Evolutionary conservation across 352 stramenopile genomes (phyloP), one percentile per base, ranked within the genome.

Genomic region (Pythium diclinum): DNA sequence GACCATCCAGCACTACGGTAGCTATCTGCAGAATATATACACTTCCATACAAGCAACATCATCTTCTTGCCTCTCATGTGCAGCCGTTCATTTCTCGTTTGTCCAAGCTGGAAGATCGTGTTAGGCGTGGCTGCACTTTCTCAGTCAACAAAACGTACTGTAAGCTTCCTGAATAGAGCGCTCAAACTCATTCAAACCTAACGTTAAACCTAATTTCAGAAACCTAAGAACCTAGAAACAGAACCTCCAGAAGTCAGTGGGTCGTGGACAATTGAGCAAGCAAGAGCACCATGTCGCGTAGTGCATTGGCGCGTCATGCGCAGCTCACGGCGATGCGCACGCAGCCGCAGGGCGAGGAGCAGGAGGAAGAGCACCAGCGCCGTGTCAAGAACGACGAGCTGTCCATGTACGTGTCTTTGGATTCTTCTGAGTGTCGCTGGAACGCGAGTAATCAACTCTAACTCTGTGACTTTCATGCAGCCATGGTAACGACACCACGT

Each of bases 401-500:
- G 34, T 47, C 77, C 53, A 80, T 94, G 85, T 94, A 72, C 23
- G 21, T 52, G 55, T 1, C 40, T 7, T 48, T 60, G 9, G 17
- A 8, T n/a, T 59, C 4, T 44, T 11, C 17, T 30, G 8, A 3
- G 14, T 6, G 17, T 30, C n/a, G 2, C 44, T 30, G 4, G 17
- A 51, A 30, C n/a, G 19, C 44, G 44, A 51, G 44, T 3, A 30
- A 13, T 51, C 19, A 9, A 51, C 7, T 17, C 44, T 51, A 28
- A 51, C 44, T 16, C 6, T 2, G 3, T 30, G 10, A 11, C 19
- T 59, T 28, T 19, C 44, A 16, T 44, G 17, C 54, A 94, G 85
- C 54, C 81, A 92, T 57, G 91, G 91, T 48, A 97, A 94, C 68
- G 71, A 89, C 55, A 85, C 78, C 52, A 98, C 89, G 62, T 99